Evolutionary conservation across 495 filamentous ascomycete species (phyloP).

Genomic region (Neurospora terricola): DNA sequence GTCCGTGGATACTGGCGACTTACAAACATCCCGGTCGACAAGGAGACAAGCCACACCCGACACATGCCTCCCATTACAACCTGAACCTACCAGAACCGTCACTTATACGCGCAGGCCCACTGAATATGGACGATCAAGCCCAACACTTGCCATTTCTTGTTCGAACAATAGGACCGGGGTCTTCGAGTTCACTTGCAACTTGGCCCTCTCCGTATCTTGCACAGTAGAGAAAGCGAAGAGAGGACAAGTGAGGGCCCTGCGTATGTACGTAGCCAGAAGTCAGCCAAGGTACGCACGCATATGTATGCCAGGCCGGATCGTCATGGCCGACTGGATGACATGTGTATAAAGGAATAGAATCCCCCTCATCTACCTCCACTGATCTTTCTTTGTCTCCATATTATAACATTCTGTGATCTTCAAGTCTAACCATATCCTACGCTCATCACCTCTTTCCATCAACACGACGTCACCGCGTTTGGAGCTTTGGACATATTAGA

Average conservation of each 20-base stretch:
- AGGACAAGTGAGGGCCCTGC: neutral
- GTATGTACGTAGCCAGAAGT: neutral
- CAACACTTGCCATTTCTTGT: neutral
- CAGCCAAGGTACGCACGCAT: neutral
- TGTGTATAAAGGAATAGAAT: constrained; percentile 12
- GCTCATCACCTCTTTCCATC: neutral
- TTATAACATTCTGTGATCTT: neutral
- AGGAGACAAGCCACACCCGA: neutral
- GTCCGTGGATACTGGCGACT: neutral
- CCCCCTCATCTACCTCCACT: constrained; percentile 5
- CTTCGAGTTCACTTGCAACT: neutral
- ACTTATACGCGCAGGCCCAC: neutral
- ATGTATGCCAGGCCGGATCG: constrained; percentile 4
- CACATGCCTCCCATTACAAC: neutral
- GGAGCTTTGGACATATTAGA: neutral
- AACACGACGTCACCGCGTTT: neutral
- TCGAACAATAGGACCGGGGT: neutral
- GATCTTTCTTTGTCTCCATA: constrained; percentile 10
- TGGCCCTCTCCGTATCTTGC: neutral
- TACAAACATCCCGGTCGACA: neutral
- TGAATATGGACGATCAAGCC: neutral
- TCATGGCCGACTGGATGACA: neutral
- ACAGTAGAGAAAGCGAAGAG: neutral
- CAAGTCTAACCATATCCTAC: neutral
- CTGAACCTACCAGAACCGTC: neutral